A percentile compares a stretch with the other conserved stretches of the same genome.
These are phyloP conservation scores for Cladophialophora exuberans DNA, from an alignment of 2,329 filamentous ascomycete genomes.

Conservation along the genomic window DNA sequence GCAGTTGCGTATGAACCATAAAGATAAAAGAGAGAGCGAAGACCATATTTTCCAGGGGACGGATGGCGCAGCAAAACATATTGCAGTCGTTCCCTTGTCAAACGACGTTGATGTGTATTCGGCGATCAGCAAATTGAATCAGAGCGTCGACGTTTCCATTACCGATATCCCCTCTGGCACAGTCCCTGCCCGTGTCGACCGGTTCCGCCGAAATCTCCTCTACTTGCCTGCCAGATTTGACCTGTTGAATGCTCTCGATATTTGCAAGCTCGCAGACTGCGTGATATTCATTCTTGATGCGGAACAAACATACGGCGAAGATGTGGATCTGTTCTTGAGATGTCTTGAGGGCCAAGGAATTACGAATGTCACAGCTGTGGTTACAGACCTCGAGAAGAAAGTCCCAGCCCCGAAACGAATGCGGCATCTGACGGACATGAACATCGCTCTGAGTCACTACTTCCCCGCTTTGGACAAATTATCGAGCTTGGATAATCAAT, in stretches of 20 bases:
- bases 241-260: conserved; percentile 77
- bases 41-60: conserved; percentile 81
- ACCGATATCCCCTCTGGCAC: conserved; percentile 62
- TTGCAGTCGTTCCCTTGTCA: conserved; percentile 85
- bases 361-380: conserved; percentile 85
- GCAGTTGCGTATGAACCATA: conserved; percentile 82
- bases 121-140: conserved; percentile 72
- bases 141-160: conserved; percentile 75
- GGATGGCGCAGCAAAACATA: conserved; percentile 83
- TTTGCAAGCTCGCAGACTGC: conserved; percentile 86
- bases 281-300: conserved; percentile 84
- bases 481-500: conserved; percentile 81
- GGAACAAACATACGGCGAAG: conserved; percentile 77
- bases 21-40: conserved; percentile 78
- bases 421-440: conserved; percentile 78
- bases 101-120: conserved; percentile 68
- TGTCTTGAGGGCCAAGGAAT: conserved; percentile 92
- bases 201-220: conserved; percentile 93
- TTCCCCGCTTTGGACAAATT: conserved; percentile 91
- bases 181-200: conserved; percentile 72
- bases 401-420: conserved; percentile 78
- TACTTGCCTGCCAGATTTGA: conserved; percentile 78
- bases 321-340: conserved; percentile 82
- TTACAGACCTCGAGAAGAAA: conserved; percentile 76
- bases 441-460: conserved; percentile 92